Conservation (phyloP, 129 eudicot genomes). For the Artemisia tridentata region DNA sequence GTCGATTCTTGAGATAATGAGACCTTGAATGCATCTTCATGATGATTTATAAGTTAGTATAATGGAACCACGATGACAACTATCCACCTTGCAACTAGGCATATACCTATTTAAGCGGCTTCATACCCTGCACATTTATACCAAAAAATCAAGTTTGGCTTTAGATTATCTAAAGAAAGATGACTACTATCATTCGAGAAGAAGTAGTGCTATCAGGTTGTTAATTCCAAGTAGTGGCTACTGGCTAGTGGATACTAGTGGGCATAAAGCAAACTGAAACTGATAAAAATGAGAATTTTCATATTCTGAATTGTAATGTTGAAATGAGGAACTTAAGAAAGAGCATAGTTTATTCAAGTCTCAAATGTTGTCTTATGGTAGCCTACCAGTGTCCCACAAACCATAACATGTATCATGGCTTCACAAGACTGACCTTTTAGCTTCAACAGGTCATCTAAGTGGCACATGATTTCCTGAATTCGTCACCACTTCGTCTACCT, state of each 20-base stretch:
- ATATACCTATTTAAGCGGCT: constrained; percentile 62
- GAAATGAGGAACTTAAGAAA: no score
- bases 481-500: not conserved
- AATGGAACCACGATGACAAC: no score
- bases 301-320: no score
- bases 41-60: no score
- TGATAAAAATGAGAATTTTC: not conserved
- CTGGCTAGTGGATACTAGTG: no score
- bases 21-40: no score
- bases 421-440: not conserved
- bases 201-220: not conserved
- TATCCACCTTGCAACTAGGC: not conserved
- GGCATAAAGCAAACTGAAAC: no score
- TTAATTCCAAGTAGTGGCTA: not conserved
- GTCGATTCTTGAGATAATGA: no score
- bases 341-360: no score
- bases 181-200: not conserved
- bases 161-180: not conserved
- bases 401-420: not conserved
- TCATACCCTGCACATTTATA: constrained; percentile 61
- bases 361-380: no score
- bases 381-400: not conserved
- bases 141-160: not conserved
- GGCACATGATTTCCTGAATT: not conserved
- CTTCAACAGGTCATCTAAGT: not conserved